Percentiles rank a stretch among this genome's conserved stretches.
phyloP scores from a whole-genome alignment of 768 basidiomycete species.

The Leccinum variicolor region DNA sequence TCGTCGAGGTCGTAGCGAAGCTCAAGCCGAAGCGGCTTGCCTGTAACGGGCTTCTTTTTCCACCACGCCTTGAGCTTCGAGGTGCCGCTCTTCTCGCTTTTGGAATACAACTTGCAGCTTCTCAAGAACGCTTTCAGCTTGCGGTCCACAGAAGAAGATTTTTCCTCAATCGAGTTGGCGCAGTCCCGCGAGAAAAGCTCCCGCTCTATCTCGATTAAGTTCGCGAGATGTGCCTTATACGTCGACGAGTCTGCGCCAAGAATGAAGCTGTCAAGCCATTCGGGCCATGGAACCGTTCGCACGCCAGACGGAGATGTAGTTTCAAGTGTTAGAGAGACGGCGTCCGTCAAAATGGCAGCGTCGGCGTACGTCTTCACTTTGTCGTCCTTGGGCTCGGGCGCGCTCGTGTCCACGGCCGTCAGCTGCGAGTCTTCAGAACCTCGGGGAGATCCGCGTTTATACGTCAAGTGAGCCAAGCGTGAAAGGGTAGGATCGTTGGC shows the following conservation, averaged over 20 bases:
- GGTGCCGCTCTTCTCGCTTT: conserved; percentile 35
- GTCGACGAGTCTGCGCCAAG: conserved; percentile 34
- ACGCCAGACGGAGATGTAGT: conserved; percentile 22
- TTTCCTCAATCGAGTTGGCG: conserved; percentile 22
- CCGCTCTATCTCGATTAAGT: conserved; percentile 34
- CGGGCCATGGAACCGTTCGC: conserved; percentile 36
- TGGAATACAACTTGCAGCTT: conserved; percentile 37
- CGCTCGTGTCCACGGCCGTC: conserved; percentile 42
- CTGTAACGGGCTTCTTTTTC: conserved; percentile 50
- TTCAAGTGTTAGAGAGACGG: conserved; percentile 12
- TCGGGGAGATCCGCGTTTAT: conserved; percentile 40
- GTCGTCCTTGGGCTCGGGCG: conserved; percentile 10
- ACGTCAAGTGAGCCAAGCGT: conserved; percentile 12
- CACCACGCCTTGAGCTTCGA: conserved; percentile 62
- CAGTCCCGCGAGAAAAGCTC: conserved; percentile 28
- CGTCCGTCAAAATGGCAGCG: conserved; percentile 19
- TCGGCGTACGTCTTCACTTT: conserved; percentile 17
- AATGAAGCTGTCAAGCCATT: conserved; percentile 38
- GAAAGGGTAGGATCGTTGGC: conserved; percentile 1
- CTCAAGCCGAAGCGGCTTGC: conserved; percentile 36
- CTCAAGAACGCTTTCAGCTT: conserved; percentile 43
- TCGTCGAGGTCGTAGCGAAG: conserved; percentile 42
- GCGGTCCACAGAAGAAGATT: conserved; percentile 28
- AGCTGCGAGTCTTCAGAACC: conserved; percentile 67
- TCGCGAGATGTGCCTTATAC: conserved; percentile 35